These are phyloP conservation scores for Glomus cerebriforme DNA, from an alignment of 192 early-diverging fungal species.

Conservation along the genomic window DNA sequence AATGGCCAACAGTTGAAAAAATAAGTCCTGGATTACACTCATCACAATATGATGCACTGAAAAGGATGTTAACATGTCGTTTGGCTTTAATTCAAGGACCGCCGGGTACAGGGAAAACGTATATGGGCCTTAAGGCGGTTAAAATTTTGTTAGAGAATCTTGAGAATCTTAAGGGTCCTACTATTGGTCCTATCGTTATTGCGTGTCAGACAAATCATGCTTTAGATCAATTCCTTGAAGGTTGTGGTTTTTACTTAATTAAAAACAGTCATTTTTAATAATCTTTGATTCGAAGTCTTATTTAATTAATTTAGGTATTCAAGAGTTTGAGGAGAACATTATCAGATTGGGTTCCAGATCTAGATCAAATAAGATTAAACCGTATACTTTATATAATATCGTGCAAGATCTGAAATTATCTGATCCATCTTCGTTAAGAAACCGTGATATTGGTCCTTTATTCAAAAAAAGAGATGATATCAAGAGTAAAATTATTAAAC, in stretches of 20 bases:
- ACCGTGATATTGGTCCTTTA: conserved; percentile 23
- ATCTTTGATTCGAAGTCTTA: neutral
- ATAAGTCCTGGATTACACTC: conserved; percentile 14
- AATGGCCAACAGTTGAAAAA: conserved; percentile 9
- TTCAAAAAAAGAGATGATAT: conserved; percentile 40
- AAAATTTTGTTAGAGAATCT: conserved; percentile 45
- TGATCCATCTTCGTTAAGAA: neutral
- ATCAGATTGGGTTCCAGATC: conserved; percentile 56
- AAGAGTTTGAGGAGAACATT: conserved; percentile 45
- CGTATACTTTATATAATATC: conserved; percentile 44
- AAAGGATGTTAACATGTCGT: conserved; percentile 46
- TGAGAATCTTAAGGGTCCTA: no score
- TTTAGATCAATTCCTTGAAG: conserved; percentile 47
- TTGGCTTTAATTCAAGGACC: conserved; percentile 58
- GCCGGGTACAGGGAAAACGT: conserved; percentile 64
- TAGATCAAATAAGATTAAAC: conserved; percentile 40
- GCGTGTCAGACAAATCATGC: conserved; percentile 65
- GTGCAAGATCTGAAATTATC: conserved; percentile 34
- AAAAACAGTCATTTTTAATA: neutral
- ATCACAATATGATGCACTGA: conserved; percentile 49
- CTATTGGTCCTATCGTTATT: no score
- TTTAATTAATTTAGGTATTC: conserved; percentile 34
- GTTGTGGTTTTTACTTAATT: neutral
- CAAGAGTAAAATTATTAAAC: conserved; percentile 32
- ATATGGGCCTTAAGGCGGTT: conserved; percentile 52